Evolutionary conservation across 345 rosid genomes (phyloP), one percentile per base, ranked within the genome.

Genomic region (Melastoma malabathricum): DNA sequence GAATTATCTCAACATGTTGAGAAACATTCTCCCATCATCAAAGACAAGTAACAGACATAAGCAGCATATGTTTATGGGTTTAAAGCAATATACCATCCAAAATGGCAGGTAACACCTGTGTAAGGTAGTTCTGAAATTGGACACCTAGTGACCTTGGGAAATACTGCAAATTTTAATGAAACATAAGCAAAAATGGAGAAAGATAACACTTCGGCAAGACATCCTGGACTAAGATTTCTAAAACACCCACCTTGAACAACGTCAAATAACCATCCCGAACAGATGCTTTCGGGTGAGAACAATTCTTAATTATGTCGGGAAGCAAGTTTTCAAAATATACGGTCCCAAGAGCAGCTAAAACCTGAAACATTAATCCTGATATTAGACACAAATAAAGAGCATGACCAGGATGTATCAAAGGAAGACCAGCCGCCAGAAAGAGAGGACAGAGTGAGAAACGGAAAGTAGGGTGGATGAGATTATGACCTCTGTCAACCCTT

Each of bases 251-350:
- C 93, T 82, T 87, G 81, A 92, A 92, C 69, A 92, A 85, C 12
- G 98, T 92, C 59, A 92, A 70, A 74, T 92, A 92, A 64, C 98
- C 98, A 77, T 92, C 98, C 53, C 98, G 97, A 16, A 87, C 95
- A 9, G 89, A 80, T 27, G 97, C 95, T 66, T 67, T 84, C 55
- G 80, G 95, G 68, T 92, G 93, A 58, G 97, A 87, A 74, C 98
- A 92, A 60, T 79, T 89, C 43, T 86, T 74, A 54, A 92, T 82
- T 59, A 92, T 71, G 72, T 92, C 93, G 63, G 98, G 95, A 55
- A 92, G 97, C 56, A 84, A 22, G 68, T 63, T 48, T 66, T 84
- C 95, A 63, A 92, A 84, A 72, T 87, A 87, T 52, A 60, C 81
- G 45, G 71, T 76, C 46, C 98, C 98, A 64, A 92, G 93, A 50